Evolutionary conservation across 208 protist genomes (phyloP).

Genomic region (Leishmania gerbilli): DNA sequence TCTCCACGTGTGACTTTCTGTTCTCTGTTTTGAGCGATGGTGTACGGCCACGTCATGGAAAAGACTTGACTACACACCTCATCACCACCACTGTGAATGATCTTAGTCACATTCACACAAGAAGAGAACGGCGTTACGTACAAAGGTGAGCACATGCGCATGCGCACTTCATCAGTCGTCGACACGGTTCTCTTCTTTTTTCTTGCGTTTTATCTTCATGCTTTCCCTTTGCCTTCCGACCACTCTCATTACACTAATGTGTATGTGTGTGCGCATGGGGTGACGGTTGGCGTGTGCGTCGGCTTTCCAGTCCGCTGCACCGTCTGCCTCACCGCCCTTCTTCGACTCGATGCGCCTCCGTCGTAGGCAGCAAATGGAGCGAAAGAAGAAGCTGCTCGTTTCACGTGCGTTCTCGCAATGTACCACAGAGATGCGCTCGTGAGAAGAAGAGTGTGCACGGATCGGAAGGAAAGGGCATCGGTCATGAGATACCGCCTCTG

Average conservation of each 20-base stretch:
- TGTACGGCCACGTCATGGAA: neutral
- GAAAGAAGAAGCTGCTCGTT: neutral
- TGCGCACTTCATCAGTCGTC: neutral
- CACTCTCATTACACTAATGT: neutral
- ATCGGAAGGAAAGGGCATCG: neutral
- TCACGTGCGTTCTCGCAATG: neutral
- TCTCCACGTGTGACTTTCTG: constrained; percentile 11
- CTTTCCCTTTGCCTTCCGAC: neutral
- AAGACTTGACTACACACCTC: neutral
- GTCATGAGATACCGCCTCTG: neutral
- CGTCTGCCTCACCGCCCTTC: neutral
- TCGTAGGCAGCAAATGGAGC: neutral
- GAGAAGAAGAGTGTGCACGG: neutral
- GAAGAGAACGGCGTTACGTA: neutral
- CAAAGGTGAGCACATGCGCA: neutral
- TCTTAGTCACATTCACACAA: neutral
- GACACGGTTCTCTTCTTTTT: neutral
- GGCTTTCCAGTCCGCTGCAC: neutral
- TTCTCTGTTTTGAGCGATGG: constrained; percentile 2
- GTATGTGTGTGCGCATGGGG: neutral
- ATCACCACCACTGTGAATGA: neutral
- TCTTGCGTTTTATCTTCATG: neutral
- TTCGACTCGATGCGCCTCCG: neutral
- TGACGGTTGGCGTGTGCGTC: neutral
- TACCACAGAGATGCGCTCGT: neutral